These are phyloP conservation scores for Acanthamoeba sp. DNA, from an alignment of 208 protist species.

Conservation along the genomic window DNA sequence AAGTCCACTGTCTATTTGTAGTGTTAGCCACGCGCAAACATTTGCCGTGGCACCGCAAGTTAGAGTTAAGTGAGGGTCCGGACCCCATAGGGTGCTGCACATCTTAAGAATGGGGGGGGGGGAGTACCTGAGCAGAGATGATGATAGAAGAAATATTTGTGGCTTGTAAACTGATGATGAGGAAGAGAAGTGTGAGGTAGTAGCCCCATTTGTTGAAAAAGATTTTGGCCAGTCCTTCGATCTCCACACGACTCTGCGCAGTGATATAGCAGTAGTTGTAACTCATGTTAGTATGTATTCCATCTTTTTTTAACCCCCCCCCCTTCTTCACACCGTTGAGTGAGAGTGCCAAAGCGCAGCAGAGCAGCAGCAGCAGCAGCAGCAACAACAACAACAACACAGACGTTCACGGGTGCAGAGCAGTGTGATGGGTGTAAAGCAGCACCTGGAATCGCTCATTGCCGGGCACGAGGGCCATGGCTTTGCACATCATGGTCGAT, in stretches of 20 bases:
- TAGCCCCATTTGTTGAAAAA: conserved; percentile 59
- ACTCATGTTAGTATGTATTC: too few relatives aligned
- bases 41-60: too few relatives aligned
- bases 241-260: conserved; percentile 9
- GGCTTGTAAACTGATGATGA: conserved; percentile 26
- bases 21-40: not conserved
- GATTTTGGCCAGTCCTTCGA: not conserved
- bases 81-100: too few relatives aligned
- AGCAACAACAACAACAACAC: too few relatives aligned
- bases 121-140: conserved; percentile 6
- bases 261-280: too few relatives aligned
- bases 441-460: conserved; percentile 33
- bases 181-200: conserved; percentile 28
- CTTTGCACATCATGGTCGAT: conserved; percentile 38
- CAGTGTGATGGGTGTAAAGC: too few relatives aligned
- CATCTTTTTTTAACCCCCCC: too few relatives aligned
- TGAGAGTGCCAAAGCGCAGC: too few relatives aligned
- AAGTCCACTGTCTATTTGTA: not conserved
- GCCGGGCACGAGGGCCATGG: conserved; percentile 50
- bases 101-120: not conserved
- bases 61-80: too few relatives aligned
- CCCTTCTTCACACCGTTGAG: too few relatives aligned
- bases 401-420: too few relatives aligned
- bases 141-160: conserved; percentile 64
- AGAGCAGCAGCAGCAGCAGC: too few relatives aligned